Evolutionary conservation across 805 yeast species (phyloP).

Genomic region (Lachancea waltii): DNA sequence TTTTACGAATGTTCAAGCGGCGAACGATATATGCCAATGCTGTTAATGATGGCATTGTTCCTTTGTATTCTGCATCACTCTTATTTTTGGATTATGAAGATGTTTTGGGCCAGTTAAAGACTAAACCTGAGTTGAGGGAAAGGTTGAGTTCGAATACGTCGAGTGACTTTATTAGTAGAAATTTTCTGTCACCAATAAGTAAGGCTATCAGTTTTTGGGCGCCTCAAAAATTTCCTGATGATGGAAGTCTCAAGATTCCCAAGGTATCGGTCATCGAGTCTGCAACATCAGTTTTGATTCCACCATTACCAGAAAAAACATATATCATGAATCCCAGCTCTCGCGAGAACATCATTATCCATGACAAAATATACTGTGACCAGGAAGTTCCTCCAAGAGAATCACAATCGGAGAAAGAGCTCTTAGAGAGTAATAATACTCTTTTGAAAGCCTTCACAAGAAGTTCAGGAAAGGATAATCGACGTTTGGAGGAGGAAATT

Average conservation of each 20-base stretch:
- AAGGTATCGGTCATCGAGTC: conserved; percentile 64
- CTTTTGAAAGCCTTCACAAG: conserved; percentile 33
- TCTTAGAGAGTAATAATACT: conserved; percentile 20
- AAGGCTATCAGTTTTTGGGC: conserved; percentile 41
- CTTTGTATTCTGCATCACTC: conserved; percentile 64
- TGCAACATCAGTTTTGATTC: conserved; percentile 58
- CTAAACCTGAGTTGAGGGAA: conserved; percentile 22
- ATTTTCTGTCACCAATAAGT: conserved; percentile 38
- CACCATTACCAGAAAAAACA: conserved; percentile 59
- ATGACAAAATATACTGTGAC: conserved; percentile 57
- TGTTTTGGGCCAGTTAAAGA: conserved; percentile 25
- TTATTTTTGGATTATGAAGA: conserved; percentile 64
- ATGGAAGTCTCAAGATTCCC: conserved; percentile 38
- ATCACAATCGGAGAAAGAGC: conserved; percentile 11
- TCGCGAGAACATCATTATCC: conserved; percentile 54
- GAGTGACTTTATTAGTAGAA: conserved; percentile 23
- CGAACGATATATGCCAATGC: conserved; percentile 74
- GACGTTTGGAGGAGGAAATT: conserved; percentile 51
- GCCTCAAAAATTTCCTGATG: conserved; percentile 25
- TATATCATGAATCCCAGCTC: conserved; percentile 58
- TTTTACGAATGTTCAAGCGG: conserved; percentile 49
- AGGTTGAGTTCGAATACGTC: conserved; percentile 9
- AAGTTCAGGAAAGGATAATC: conserved; percentile 19
- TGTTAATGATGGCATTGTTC: conserved; percentile 76
- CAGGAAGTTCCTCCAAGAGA: conserved; percentile 39